Evolutionary conservation across 2,329 filamentous ascomycete species (phyloP).

Genomic region (Fusarium agapanthi): DNA sequence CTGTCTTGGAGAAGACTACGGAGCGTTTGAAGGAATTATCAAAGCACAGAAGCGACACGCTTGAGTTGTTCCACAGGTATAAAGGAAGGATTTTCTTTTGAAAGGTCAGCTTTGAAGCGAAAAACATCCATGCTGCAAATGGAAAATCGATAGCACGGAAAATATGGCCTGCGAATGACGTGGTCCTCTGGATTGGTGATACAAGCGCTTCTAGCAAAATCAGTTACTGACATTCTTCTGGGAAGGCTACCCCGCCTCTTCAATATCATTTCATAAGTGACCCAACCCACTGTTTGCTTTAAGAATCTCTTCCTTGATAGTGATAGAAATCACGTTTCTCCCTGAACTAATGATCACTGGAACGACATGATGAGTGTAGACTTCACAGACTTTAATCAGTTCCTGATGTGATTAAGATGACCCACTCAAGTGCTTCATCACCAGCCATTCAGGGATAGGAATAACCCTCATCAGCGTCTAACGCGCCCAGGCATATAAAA

Average conservation of each 20-base stretch:
- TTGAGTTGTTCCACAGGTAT: rapidly evolving
- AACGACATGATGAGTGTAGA: no score
- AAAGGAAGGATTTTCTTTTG: rapidly evolving
- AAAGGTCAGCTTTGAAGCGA: neutral
- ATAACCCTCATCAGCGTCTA: neutral
- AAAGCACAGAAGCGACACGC: neutral
- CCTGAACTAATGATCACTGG: no score
- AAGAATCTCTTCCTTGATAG: neutral
- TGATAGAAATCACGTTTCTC: neutral
- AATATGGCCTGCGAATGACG: no score
- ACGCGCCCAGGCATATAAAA: rapidly evolving
- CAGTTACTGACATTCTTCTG: no score
- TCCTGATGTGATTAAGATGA: neutral
- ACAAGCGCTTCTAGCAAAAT: neutral
- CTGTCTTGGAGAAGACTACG: neutral
- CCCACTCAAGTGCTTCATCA: rapidly evolving
- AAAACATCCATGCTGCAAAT: no score
- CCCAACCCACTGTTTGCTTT: neutral
- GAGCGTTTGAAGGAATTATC: rapidly evolving
- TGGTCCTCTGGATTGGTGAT: no score
- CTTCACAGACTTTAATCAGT: neutral
- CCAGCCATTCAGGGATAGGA: no score
- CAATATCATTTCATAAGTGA: neutral
- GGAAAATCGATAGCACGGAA: no score
- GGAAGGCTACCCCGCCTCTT: rapidly evolving